These are phyloP conservation scores for Colletotrichum noveboracense DNA, from an alignment of 2,329 filamentous ascomycete species.

Conservation along the genomic window DNA sequence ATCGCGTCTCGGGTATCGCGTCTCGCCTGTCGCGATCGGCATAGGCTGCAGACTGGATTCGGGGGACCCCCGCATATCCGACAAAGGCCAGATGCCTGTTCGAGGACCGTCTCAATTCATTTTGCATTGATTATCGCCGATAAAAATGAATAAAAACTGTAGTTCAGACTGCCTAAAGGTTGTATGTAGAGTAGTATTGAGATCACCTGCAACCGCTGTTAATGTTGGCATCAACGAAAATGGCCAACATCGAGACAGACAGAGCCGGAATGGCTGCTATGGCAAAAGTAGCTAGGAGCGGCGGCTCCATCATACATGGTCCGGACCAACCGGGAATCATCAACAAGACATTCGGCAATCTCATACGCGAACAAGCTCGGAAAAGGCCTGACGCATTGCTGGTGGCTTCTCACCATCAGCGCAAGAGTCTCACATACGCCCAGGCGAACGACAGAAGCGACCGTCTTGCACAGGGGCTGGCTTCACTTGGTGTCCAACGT, in stretches of 20 bases:
- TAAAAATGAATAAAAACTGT: background rate
- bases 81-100: background rate
- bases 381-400: background rate
- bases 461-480: background rate
- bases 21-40: background rate
- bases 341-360: background rate
- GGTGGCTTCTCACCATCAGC: background rate
- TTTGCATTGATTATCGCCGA: background rate
- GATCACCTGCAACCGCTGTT: background rate
- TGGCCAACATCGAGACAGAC: background rate
- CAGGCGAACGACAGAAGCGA: background rate
- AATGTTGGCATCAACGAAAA: background rate
- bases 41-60: background rate
- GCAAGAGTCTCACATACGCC: background rate
- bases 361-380: background rate
- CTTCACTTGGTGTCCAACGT: background rate
- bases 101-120: background rate
- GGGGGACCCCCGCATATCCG: background rate
- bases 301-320: background rate
- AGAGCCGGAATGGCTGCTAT: background rate
- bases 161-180: background rate
- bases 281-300: background rate
- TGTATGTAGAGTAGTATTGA: background rate
- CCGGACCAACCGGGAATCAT: background rate
- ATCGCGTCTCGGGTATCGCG: background rate